A percentile compares a stretch with the other conserved stretches of the same genome.
phyloP scores from a whole-genome alignment of 2,329 filamentous ascomycete species.

The Byssochlamys sp. region DNA sequence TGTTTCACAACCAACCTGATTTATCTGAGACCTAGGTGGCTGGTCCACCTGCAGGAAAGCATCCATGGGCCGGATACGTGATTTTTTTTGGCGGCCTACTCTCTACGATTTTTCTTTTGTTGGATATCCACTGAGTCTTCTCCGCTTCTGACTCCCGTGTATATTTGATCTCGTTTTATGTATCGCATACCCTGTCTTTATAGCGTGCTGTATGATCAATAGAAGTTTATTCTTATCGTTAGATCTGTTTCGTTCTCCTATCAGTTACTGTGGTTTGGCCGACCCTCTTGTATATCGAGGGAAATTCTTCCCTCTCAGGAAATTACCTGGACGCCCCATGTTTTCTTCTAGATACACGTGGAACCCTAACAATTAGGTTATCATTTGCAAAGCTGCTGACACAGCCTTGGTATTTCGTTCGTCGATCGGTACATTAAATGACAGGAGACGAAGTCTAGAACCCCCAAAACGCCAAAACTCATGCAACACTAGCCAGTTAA shows the following conservation, averaged over 20 bases:
- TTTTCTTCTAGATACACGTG: background rate
- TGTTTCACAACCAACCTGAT: background rate
- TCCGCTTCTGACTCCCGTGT: background rate
- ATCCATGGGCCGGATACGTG: background rate
- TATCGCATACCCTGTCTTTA: background rate
- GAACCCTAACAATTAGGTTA: background rate
- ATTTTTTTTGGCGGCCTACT: background rate
- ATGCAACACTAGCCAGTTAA: slow-evolving; percentile 19
- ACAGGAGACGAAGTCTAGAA: background rate
- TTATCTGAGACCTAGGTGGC: background rate
- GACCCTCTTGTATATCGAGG: too few species aligned
- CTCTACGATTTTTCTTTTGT: slow-evolving; percentile 1
- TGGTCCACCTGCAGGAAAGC: background rate
- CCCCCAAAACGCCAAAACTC: background rate
- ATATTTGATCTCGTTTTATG: background rate
- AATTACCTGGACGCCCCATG: too few species aligned
- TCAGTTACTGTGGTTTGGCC: too few species aligned
- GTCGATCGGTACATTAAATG: background rate
- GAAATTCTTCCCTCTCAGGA: too few species aligned
- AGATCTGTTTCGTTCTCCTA: background rate
- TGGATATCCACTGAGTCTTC: slow-evolving; percentile 1
- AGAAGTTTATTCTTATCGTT: background rate
- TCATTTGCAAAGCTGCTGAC: background rate
- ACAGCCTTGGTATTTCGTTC: background rate
- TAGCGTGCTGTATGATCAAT: background rate